Evolutionary conservation across 2,329 filamentous ascomycete species (phyloP), one percentile per base, ranked within the genome.

Genomic region (Cercospora sesami): DNA sequence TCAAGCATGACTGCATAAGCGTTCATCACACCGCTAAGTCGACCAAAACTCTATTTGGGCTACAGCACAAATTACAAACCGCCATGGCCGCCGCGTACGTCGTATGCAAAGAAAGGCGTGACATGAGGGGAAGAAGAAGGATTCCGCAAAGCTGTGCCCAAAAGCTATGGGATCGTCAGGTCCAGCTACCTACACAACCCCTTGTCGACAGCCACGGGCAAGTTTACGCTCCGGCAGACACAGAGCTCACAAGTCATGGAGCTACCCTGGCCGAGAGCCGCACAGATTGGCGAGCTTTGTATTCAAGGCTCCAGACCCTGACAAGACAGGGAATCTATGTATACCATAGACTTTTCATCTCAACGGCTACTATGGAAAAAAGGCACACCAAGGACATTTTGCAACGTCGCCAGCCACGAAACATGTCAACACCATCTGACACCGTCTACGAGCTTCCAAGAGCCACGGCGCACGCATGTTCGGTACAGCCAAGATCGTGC

Each of bases 401-500:
- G 30, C 36, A 45, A 36, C 30, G 33, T 61, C 59, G 23, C 53
- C 28, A 28, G 53, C 53, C 21, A 28, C 28, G 23, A 31, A 31
- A 26, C 30, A 23, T 31, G 9, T 28, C 53, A 31, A 28, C 12
- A 31, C 28, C 28, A 57, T 30, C 26, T 57, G n/a, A 63, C 61
- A 63, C 45, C 23, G 26, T 55, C 61, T 36, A 18, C 28, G 18
- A 63, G 45, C 48, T 53, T 48, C 26, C 42, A 53, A n/a, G 28
- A 30, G 42, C 45, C 28, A 42, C 30, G 14, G 36, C 53, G 18
- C 51, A 57, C 30, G 63, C 51, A 23, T 57, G 63, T 65, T 65
- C 60, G 66, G 66, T 68, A 63, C 63, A 57, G 63, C 48, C 60
- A 64, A 68, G 66, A 68, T 60, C 59, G 66, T 63, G 39, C 51